A percentile compares a stretch with the other conserved stretches of the same genome.
These are phyloP conservation scores for Fusarium annulatum DNA, from an alignment of 2,329 filamentous ascomycete genomes.

Conservation along the genomic window DNA sequence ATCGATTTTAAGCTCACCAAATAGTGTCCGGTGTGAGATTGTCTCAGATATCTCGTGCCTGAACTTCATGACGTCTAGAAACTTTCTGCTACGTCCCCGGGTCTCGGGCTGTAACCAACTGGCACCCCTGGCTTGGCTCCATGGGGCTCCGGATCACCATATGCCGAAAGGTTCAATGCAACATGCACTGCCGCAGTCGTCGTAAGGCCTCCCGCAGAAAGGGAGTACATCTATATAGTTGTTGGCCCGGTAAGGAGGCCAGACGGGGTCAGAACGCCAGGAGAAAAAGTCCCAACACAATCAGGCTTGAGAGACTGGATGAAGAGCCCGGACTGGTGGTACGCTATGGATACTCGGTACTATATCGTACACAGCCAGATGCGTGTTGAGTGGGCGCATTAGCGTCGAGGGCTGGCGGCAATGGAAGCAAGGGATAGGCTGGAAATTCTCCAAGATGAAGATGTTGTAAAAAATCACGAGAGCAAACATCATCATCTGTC, in stretches of 20 bases:
- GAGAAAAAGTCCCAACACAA: neutral
- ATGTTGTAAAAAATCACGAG: slow-evolving; percentile 5
- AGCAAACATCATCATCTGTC: slow-evolving; percentile 3
- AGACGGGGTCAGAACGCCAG: neutral
- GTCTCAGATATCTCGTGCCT: slow-evolving; percentile 31
- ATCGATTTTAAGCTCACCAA: neutral
- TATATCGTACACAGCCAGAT: slow-evolving; percentile 5
- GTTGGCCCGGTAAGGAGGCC: slow-evolving; percentile 16
- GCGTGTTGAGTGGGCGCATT: slow-evolving; percentile 45
- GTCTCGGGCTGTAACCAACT: slow-evolving; percentile 34
- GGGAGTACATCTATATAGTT: slow-evolving; percentile 23
- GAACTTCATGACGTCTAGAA: slow-evolving; percentile 32
- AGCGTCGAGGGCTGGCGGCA: slow-evolving; percentile 35
- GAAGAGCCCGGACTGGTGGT: slow-evolving; percentile 14
- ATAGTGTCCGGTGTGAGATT: neutral
- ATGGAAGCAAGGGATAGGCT: slow-evolving; percentile 35
- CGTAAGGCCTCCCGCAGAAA: slow-evolving; percentile 12
- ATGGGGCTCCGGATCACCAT: slow-evolving; percentile 37
- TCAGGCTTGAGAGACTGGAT: slow-evolving; percentile 9
- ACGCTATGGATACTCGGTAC: neutral
- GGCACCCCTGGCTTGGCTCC: slow-evolving; percentile 27
- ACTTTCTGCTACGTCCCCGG: slow-evolving; percentile 23
- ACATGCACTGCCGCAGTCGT: slow-evolving; percentile 26
- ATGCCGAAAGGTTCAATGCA: slow-evolving; percentile 33
- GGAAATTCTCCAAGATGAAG: slow-evolving; percentile 6